These are phyloP conservation scores for Henckelia pumila DNA, from an alignment of 257 asterid genomes.

Conservation along the genomic window DNA sequence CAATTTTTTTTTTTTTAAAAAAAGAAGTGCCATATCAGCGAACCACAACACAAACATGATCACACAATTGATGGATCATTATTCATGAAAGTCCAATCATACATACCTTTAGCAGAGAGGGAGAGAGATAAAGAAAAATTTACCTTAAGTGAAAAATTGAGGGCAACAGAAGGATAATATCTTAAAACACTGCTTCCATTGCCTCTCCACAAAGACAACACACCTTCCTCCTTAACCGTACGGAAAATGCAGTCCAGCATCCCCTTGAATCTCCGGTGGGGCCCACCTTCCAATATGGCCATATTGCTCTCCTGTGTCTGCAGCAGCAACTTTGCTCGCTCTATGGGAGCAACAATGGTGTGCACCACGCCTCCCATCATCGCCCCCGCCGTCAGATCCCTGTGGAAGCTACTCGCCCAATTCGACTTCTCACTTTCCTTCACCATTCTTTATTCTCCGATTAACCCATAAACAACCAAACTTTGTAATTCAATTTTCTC, in stretches of 20 bases:
- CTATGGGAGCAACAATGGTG: conserved; percentile 95
- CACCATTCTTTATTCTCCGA: no score
- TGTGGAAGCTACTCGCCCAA: conserved; percentile 59
- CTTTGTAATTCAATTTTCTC: no score
- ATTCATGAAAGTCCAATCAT: no score
- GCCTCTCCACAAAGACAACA: conserved; percentile 94
- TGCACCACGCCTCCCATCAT: conserved; percentile 97
- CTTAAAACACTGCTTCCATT: conserved; percentile 94
- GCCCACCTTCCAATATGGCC: conserved; percentile 68
- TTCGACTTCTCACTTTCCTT: conserved; percentile 32
- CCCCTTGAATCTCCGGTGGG: conserved; percentile 83
- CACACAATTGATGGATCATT: no score
- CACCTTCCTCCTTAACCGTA: conserved; percentile 79
- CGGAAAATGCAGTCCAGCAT: conserved; percentile 86
- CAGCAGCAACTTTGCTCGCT: conserved; percentile 86
- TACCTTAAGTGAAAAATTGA: conserved; percentile 97
- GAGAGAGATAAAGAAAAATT: background rate
- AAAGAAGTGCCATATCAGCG: background rate
- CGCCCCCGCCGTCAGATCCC: conserved; percentile 91
- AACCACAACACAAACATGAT: background rate
- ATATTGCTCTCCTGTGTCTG: conserved; percentile 98
- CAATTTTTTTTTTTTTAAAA: no score
- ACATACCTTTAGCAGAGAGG: no score
- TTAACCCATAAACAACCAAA: no score
- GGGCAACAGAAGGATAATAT: conserved; percentile 95